Evolutionary conservation across 345 rosid genomes (phyloP).

Genomic region (Aquilaria sinensis): DNA sequence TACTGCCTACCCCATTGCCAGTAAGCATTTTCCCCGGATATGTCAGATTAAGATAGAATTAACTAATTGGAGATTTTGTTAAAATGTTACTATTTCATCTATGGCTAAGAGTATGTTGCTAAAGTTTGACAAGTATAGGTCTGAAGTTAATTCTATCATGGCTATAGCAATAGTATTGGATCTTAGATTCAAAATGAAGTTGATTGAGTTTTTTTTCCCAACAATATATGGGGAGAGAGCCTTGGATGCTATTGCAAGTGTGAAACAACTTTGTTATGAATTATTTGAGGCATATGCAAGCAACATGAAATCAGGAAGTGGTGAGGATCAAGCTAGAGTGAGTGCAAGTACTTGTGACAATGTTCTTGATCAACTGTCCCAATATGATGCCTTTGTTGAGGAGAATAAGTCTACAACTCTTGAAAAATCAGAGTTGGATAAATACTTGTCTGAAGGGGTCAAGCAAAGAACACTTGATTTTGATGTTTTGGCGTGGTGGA

Average conservation of each 20-base stretch:
- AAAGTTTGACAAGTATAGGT: background rate
- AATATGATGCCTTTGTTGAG: background rate
- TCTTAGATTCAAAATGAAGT: background rate
- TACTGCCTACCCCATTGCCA: background rate
- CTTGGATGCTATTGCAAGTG: background rate
- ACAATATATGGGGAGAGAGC: background rate
- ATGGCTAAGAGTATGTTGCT: background rate
- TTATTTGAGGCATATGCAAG: background rate
- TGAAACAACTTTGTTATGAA: background rate
- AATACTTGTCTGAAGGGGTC: background rate
- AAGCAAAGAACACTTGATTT: background rate
- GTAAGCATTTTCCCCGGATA: background rate
- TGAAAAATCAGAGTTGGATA: background rate
- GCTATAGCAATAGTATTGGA: background rate
- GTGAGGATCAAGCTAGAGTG: no score
- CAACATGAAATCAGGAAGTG: background rate
- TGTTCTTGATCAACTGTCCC: background rate
- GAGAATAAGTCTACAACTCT: background rate
- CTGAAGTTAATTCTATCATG: background rate
- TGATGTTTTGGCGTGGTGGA: background rate
- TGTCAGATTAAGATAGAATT: background rate
- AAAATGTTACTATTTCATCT: background rate
- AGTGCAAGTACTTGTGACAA: background rate
- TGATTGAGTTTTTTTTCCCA: background rate
- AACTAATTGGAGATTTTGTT: background rate